A percentile compares a stretch with the other conserved stretches of the same genome.
These are phyloP conservation scores for Aspergillus coremiiformis DNA, from an alignment of 495 filamentous ascomycete species.

Conservation along the genomic window DNA sequence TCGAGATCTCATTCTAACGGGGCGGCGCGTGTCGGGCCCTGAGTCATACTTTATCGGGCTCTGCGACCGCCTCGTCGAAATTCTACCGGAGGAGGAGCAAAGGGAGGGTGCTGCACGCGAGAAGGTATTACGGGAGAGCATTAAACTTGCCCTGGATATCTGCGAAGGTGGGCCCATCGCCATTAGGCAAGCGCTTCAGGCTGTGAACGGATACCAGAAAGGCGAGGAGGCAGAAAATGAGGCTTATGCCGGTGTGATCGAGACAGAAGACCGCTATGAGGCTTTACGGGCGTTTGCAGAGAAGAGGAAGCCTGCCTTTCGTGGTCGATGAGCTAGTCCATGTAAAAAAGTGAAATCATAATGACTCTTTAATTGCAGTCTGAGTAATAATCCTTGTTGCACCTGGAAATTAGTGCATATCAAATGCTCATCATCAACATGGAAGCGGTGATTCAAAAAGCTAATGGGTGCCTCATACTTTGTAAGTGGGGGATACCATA, in stretches of 20 bases:
- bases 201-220: slow-evolving; percentile 53
- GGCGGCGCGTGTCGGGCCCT: slow-evolving; percentile 63
- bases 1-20: slow-evolving; percentile 78
- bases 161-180: slow-evolving; percentile 83
- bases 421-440: no score
- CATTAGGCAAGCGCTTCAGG: slow-evolving; percentile 61
- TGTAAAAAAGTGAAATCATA: no score
- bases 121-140: slow-evolving; percentile 61
- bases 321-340: slow-evolving; percentile 43
- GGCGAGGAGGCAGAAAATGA: slow-evolving; percentile 63
- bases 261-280: slow-evolving; percentile 79
- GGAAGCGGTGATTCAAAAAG: no score
- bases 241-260: slow-evolving; percentile 72
- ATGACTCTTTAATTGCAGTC: no score
- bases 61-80: slow-evolving; percentile 73
- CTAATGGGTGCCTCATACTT: no score
- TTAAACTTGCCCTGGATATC: slow-evolving; percentile 72
- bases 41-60: slow-evolving; percentile 83
- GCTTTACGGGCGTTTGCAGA: slow-evolving; percentile 80
- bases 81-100: slow-evolving; percentile 50
- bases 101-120: slow-evolving; percentile 49
- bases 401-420: no score
- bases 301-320: slow-evolving; percentile 84
- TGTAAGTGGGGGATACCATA: no score
- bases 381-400: no score